Evolutionary conservation across 148 eudicot species (phyloP).

Genomic region (Rhododendron mucronatum): DNA sequence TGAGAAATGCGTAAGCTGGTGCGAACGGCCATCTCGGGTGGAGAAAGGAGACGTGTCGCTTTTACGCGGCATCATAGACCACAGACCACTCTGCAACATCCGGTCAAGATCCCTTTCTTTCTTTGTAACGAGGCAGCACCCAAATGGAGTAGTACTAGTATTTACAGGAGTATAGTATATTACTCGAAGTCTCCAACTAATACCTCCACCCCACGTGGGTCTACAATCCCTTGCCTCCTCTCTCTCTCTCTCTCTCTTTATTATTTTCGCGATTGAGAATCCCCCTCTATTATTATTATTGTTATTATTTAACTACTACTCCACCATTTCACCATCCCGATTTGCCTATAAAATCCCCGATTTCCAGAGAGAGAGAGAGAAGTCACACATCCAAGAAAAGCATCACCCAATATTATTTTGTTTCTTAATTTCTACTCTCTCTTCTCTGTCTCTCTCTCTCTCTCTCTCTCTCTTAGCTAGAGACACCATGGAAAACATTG

Average conservation of each 20-base stretch:
- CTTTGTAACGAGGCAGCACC: neutral
- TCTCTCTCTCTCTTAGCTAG: neutral
- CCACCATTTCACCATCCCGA: neutral
- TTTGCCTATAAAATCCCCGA: neutral
- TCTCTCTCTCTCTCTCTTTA: neutral
- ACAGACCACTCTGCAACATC: neutral
- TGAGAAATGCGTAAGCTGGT: too few relatives aligned
- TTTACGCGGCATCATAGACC: constrained; percentile 1
- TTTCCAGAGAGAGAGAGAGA: neutral
- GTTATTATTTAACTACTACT: too few relatives aligned
- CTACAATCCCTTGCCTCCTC: neutral
- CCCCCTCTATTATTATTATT: too few relatives aligned
- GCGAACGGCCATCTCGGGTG: neutral
- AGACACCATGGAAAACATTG: constrained; percentile 41
- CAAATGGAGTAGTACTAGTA: too few relatives aligned
- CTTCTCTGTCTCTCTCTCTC: neutral
- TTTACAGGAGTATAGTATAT: too few relatives aligned
- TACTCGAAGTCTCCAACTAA: neutral
- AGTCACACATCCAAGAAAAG: neutral
- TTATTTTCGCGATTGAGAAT: too few relatives aligned
- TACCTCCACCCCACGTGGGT: neutral
- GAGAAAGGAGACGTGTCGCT: neutral
- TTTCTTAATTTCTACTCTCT: neutral
- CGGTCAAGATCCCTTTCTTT: neutral
- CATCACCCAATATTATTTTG: neutral